phyloP scores from a whole-genome alignment of 345 rosid genomes.

The Noccaea bulbosa region DNA sequence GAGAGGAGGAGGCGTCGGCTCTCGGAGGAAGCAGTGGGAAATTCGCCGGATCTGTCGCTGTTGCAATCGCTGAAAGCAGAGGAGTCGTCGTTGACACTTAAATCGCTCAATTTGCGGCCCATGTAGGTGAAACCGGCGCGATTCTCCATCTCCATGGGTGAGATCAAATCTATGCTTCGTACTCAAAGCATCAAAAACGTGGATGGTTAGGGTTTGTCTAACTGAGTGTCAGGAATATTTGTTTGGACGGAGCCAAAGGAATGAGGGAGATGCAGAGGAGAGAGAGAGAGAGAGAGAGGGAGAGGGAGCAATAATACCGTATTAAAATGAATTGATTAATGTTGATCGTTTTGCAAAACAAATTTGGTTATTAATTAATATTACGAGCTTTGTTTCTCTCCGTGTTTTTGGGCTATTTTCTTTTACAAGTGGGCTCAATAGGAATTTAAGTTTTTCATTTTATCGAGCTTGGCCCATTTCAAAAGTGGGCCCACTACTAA shows the following conservation, averaged over 20 bases:
- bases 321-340: no score
- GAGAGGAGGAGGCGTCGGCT: constrained; percentile 68
- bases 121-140: constrained; percentile 46
- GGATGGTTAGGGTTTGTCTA: constrained; percentile 35
- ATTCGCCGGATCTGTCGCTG: constrained; percentile 97
- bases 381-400: no score
- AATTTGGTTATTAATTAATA: no score
- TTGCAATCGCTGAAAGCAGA: constrained; percentile 92
- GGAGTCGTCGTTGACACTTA: constrained; percentile 52
- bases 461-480: no score
- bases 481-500: constrained; percentile 25
- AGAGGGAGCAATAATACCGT: neutral
- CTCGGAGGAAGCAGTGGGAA: constrained; percentile 64
- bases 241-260: constrained; percentile 31
- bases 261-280: constrained; percentile 3
- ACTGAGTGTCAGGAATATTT: constrained; percentile 33
- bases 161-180: neutral
- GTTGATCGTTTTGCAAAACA: no score
- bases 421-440: no score
- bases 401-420: no score
- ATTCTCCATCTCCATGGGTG: constrained; percentile 53
- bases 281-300: neutral
- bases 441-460: no score
- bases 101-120: constrained; percentile 52
- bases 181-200: constrained; percentile 15